These are phyloP conservation scores for Penicillium simplicissimum DNA, from an alignment of 495 filamentous ascomycete species.

Conservation along the genomic window DNA sequence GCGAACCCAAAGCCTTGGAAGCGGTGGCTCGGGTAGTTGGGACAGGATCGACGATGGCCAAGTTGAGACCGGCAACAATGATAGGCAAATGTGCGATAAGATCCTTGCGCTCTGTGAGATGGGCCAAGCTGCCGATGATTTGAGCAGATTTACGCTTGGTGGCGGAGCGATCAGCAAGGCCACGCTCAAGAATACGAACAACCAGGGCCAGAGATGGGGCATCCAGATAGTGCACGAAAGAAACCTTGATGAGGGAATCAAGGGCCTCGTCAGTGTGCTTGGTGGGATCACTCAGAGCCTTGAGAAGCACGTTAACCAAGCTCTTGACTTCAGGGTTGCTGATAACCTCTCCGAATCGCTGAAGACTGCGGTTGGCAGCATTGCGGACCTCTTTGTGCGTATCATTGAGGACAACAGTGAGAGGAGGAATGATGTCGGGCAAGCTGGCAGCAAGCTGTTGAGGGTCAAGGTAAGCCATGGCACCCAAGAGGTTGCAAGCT, in stretches of 20 bases:
- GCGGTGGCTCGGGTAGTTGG: slow-evolving; percentile 96
- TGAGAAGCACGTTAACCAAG: slow-evolving; percentile 85
- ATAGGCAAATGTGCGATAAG: slow-evolving; percentile 89
- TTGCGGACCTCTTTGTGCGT: slow-evolving; percentile 94
- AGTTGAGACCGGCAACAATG: slow-evolving; percentile 83
- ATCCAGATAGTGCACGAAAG: slow-evolving; percentile 94
- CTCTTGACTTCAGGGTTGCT: slow-evolving; percentile 95
- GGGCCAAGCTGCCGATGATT: slow-evolving; percentile 95
- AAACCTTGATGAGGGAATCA: slow-evolving; percentile 91
- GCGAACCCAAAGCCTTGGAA: slow-evolving; percentile 90
- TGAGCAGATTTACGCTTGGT: slow-evolving; percentile 95
- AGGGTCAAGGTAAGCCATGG: slow-evolving; percentile 97
- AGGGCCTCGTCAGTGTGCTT: slow-evolving; percentile 96
- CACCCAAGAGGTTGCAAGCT: slow-evolving; percentile 91
- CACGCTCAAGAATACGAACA: slow-evolving; percentile 91
- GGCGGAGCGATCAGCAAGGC: slow-evolving; percentile 82
- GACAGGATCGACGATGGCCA: slow-evolving; percentile 91
- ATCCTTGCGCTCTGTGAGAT: slow-evolving; percentile 95
- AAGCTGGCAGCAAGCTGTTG: slow-evolving; percentile 89
- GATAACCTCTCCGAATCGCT: slow-evolving; percentile 97
- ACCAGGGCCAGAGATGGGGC: slow-evolving; percentile 92
- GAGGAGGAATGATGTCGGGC: slow-evolving; percentile 93
- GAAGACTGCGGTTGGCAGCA: slow-evolving; percentile 91
- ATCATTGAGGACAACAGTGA: slow-evolving; percentile 92
- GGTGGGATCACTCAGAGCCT: slow-evolving; percentile 94